A percentile compares a stretch with the other conserved stretches of the same genome.
phyloP scores from a whole-genome alignment of 371 early-diverging fungal species.

The Mucor racemosus region DNA sequence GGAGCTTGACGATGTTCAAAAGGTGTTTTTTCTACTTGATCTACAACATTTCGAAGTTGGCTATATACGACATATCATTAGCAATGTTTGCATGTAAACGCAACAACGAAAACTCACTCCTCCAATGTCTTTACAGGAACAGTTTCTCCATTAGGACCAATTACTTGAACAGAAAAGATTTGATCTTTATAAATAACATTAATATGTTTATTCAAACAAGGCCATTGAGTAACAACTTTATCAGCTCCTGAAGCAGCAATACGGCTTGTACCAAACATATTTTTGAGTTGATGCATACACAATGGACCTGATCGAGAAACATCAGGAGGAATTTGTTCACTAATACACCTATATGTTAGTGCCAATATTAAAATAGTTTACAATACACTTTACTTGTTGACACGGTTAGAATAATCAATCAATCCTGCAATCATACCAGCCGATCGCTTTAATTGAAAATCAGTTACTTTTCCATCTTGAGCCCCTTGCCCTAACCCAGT shows the following conservation, averaged over 20 bases:
- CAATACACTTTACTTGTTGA: slow-evolving; percentile 61
- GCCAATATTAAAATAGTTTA: neutral
- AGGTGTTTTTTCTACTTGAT: slow-evolving; percentile 59
- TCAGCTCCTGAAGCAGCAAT: slow-evolving; percentile 75
- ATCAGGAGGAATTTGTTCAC: slow-evolving; percentile 73
- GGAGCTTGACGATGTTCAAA: slow-evolving; percentile 58
- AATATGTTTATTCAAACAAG: slow-evolving; percentile 78
- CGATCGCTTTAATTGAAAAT: slow-evolving; percentile 79
- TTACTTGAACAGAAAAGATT: slow-evolving; percentile 78
- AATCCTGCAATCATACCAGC: slow-evolving; percentile 73
- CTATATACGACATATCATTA: slow-evolving; percentile 27
- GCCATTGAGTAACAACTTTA: slow-evolving; percentile 69
- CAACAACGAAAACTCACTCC: slow-evolving; percentile 34
- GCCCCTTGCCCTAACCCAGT: slow-evolving; percentile 47
- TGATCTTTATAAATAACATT: slow-evolving; percentile 85
- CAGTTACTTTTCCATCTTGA: slow-evolving; percentile 63
- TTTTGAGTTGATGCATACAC: slow-evolving; percentile 91
- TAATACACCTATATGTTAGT: slow-evolving; percentile 9
- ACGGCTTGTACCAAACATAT: slow-evolving; percentile 84
- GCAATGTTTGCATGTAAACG: neutral
- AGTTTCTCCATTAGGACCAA: slow-evolving; percentile 69
- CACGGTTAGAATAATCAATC: slow-evolving; percentile 71
- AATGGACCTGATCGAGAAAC: slow-evolving; percentile 70
- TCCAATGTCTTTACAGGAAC: slow-evolving; percentile 68
- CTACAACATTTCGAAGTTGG: slow-evolving; percentile 65